A percentile compares a stretch with the other conserved stretches of the same genome.
These are phyloP conservation scores for Kodamaea arcana DNA, from an alignment of 1,139 yeast species.

Conservation along the genomic window DNA sequence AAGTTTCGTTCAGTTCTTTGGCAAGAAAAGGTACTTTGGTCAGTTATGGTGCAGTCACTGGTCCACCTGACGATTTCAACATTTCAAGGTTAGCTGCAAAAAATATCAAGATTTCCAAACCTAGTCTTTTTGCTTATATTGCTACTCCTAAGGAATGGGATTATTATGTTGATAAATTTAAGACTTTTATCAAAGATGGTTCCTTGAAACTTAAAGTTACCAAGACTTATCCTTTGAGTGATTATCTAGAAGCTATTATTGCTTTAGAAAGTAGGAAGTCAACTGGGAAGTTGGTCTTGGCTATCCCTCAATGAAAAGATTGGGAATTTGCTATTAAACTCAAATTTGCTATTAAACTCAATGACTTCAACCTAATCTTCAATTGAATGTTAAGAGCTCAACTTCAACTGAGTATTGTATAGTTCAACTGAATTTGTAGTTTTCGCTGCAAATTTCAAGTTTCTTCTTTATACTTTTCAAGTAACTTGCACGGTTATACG, in stretches of 20 bases:
- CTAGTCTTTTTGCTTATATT: slow-evolving; percentile 55
- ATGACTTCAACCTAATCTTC: too few species aligned
- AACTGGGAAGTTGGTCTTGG: slow-evolving; percentile 68
- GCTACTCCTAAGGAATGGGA: slow-evolving; percentile 55
- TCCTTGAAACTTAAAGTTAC: slow-evolving; percentile 48
- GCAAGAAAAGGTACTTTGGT: slow-evolving; percentile 71
- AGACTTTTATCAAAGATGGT: slow-evolving; percentile 44
- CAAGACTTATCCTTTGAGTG: slow-evolving; percentile 57
- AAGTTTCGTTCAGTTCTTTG: slow-evolving; percentile 55
- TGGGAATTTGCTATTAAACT: neutral
- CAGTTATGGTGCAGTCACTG: slow-evolving; percentile 80
- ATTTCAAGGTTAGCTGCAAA: slow-evolving; percentile 52
- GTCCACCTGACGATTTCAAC: slow-evolving; percentile 68
- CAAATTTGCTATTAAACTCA: too few species aligned
- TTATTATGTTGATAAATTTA: slow-evolving; percentile 44
- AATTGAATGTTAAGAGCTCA: too few species aligned
- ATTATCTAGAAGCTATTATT: slow-evolving; percentile 60
- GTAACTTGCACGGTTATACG: too few species aligned
- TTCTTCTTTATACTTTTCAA: too few species aligned
- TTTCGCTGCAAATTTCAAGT: too few species aligned
- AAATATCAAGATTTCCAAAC: slow-evolving; percentile 61
- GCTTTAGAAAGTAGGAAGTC: slow-evolving; percentile 71
- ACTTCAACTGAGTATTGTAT: too few species aligned
- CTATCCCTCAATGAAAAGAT: too few species aligned
- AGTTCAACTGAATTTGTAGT: too few species aligned